A percentile compares a stretch with the other conserved stretches of the same genome.
Evolutionary conservation across 768 basidiomycete genomes (phyloP).

Genomic region (Lepiota venenata): DNA sequence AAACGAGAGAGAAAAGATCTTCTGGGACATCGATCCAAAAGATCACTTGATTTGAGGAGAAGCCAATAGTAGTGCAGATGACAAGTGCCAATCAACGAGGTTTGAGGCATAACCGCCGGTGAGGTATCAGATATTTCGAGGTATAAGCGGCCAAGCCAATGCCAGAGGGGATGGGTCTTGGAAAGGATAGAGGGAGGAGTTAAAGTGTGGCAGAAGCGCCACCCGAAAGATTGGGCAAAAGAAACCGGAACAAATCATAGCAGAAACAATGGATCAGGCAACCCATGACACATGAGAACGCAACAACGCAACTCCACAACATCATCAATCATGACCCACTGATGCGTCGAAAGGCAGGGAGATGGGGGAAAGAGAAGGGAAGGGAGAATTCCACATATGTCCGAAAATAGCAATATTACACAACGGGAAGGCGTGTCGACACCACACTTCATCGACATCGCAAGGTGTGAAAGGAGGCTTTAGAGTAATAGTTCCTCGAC

Average conservation of each 20-base stretch:
- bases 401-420: conserved; percentile 5
- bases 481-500: not conserved
- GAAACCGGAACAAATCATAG: too few relatives aligned
- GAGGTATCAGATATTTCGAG: not conserved
- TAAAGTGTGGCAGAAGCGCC: too few relatives aligned
- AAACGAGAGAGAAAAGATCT: not conserved
- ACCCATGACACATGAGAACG: not conserved
- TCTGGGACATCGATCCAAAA: not conserved
- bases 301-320: not conserved
- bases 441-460: not conserved
- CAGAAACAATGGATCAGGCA: not conserved
- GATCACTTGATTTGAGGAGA: not conserved
- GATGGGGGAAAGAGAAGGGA: not conserved
- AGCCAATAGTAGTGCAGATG: too few relatives aligned
- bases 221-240: too few relatives aligned
- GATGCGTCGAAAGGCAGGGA: not conserved
- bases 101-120: not conserved
- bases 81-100: not conserved
- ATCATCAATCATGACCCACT: not conserved
- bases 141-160: not conserved
- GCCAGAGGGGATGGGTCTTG: not conserved
- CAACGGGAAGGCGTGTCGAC: not conserved
- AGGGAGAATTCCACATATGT: not conserved
- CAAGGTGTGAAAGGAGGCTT: not conserved
- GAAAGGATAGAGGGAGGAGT: too few relatives aligned